phyloP scores from a whole-genome alignment of 768 basidiomycete species.

The Hydnomerulius pinastri region DNA sequence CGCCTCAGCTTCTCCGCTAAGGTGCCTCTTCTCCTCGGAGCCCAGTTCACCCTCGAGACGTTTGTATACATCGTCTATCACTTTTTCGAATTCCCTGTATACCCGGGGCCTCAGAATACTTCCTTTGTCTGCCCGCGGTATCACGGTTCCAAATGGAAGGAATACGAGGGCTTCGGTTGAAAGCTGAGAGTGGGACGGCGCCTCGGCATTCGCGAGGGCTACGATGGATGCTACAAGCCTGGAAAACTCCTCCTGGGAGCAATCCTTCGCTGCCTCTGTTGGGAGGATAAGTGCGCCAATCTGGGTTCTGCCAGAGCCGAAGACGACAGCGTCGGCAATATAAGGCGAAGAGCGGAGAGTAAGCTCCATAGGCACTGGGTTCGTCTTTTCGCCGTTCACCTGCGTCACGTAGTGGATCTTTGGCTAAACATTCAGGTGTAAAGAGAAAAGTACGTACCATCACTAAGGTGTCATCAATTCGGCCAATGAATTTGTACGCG shows the following conservation, averaged over 20 bases:
- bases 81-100: constrained; percentile 49
- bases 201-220: constrained; percentile 49
- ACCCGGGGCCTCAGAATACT: constrained; percentile 50
- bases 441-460: constrained; percentile 17
- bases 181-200: constrained; percentile 55
- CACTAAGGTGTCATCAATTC: constrained; percentile 57
- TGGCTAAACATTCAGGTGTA: not conserved
- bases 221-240: constrained; percentile 44
- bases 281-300: constrained; percentile 53
- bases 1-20: constrained; percentile 14
- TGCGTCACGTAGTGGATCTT: constrained; percentile 26
- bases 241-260: constrained; percentile 27
- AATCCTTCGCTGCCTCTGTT: constrained; percentile 37
- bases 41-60: constrained; percentile 45
- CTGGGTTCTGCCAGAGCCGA: constrained; percentile 51
- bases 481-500: constrained; percentile 51
- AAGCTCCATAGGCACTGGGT: constrained; percentile 56
- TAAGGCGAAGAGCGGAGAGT: constrained; percentile 48
- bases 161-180: constrained; percentile 52
- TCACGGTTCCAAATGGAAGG: constrained; percentile 46
- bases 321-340: constrained; percentile 54
- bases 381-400: constrained; percentile 54
- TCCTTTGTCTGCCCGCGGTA: constrained; percentile 55
- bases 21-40: constrained; percentile 17
- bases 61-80: constrained; percentile 43